Evolutionary conservation across 257 asterid species (phyloP), one percentile per base, ranked within the genome.

Genomic region (Capsicum pubescens): DNA sequence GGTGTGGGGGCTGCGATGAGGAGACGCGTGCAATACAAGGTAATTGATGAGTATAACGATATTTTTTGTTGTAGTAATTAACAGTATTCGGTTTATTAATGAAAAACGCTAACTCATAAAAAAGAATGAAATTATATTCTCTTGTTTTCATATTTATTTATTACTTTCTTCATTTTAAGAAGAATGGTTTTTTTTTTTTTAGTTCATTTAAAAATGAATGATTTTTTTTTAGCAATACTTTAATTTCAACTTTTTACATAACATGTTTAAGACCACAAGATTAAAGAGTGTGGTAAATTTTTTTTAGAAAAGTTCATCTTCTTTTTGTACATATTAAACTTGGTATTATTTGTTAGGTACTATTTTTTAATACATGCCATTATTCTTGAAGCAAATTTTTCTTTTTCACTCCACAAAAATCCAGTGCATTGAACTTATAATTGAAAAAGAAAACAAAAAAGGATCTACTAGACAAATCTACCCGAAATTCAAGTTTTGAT

Each of bases 11-110:
- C 39, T 16, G 48, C 70, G 8, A 6, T 8, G 32, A 56, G 70
- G 68, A 61, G 90, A 83, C 87, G 88, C 90, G 88, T 90, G 91
- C 86, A 48, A 21, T 54, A 85, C 86, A 90, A 90, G 91, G 91
- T 85, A 85, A 89, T 89, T 83, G 88, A 39, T 39, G 42, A 39
- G 42, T 39, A 39, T 39, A 39, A 39, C 5, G 42, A 39, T 39
- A 39, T 39, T 39, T 39, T 39, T 39, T 4, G 4, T 39, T 39
- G 2, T 39, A 39, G 5, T 39, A 39, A 39, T 39, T 39, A 39
- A 39, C 4, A 39, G 44, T 39, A 4, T 39, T 39, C 44, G 3
- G 3, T 39, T 39, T 39, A 39, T 2, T 39, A 39, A 39, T 39
- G 44, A 39, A 44, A 44, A 44, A 44, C 8, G 48, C 48, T 44